These are phyloP conservation scores for Colletotrichum theobromicola DNA, from an alignment of 2,329 filamentous ascomycete genomes.

Conservation along the genomic window DNA sequence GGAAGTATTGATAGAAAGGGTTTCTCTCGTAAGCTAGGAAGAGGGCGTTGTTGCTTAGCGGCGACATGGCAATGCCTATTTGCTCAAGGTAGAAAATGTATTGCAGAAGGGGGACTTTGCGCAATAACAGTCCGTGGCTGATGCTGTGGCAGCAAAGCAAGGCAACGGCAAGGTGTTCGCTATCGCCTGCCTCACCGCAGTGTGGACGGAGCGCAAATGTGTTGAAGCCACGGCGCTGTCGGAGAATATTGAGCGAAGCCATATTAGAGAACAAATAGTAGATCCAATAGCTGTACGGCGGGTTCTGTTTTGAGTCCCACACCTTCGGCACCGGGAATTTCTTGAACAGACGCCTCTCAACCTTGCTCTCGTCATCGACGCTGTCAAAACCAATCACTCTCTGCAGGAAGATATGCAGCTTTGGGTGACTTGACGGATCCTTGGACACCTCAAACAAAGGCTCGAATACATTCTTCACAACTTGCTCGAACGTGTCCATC, in stretches of 20 bases:
- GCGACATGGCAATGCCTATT: constrained; percentile 99
- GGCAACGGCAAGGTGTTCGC: constrained; percentile 91
- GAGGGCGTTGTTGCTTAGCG: constrained; percentile 94
- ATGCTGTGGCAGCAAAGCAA: constrained; percentile 95
- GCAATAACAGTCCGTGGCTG: constrained; percentile 88
- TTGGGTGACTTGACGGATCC: constrained; percentile 84
- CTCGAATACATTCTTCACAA: constrained; percentile 89
- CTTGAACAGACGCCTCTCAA: constrained; percentile 89
- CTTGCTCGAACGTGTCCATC: constrained; percentile 89
- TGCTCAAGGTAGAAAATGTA: constrained; percentile 98
- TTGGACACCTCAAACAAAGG: constrained; percentile 94
- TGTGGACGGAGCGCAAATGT: constrained; percentile 93
- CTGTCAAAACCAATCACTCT: constrained; percentile 96
- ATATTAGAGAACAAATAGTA: constrained; percentile 98
- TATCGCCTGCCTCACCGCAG: constrained; percentile 96
- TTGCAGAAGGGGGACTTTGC: constrained; percentile 93
- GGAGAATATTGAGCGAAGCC: constrained; percentile 88
- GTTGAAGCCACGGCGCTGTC: constrained; percentile 91
- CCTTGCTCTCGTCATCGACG: constrained; percentile 97
- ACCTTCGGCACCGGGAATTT: constrained; percentile 91
- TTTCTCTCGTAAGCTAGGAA: constrained; percentile 98
- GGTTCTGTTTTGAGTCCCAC: constrained; percentile 94
- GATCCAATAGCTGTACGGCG: constrained; percentile 98
- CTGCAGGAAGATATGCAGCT: constrained; percentile 93
- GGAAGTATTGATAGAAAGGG: constrained; percentile 95